Base-by-base conservation (phyloP, 345 rosid species). In the Clausena lansium region DNA sequence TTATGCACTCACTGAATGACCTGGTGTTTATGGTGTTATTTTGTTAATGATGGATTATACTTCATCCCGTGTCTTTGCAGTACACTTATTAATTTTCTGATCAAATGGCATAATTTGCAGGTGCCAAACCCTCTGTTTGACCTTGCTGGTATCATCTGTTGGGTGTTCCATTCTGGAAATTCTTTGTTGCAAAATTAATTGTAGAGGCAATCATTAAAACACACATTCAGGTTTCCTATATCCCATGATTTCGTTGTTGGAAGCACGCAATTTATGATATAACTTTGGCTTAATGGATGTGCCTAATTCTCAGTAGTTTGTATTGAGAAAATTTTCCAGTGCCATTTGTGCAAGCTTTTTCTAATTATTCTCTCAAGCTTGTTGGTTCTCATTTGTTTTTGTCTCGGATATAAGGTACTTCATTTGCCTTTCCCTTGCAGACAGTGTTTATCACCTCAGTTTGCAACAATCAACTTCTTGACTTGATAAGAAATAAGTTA, bases 51-150 rank as follows among this genome's bases (percentile, higher is more conserved):
- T 19, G 54, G 20, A 41, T 69, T 70, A 20, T 41, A 33, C 35
- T 33, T 30, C 32, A 30, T 30, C 32, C 32, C 65, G 38, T 22
- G 27, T 4, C 27, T 58, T n/a, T 58, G 62, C 27, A 4, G 24
- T 55, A 4, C n/a, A 15, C 1, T 39, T 52, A 38, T 13, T 22
- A 64, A 41, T 28, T 73, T 55, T n/a, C 57, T 79, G 69, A 77
- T 39, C 30, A 76, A 27, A 64, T 75, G 20, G 70, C 47, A 3
- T 33, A 11, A 38, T 66, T n/a, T 33, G 22, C 62, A 95, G 99
- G 97, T 93, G 81, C 99, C 99, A 77, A 95, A 95, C 85, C 99
- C 99, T 77, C 85, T 95, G 30, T 95, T 95, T 81, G 99, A 93
- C 83, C 99, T 95, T 32, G 99, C 99, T 76, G 98, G 98, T 82